Percentiles rank a stretch among this genome's conserved stretches.
Conservation (phyloP, 2,329 filamentous ascomycete genomes). For the Colletotrichum eremochloae region DNA sequence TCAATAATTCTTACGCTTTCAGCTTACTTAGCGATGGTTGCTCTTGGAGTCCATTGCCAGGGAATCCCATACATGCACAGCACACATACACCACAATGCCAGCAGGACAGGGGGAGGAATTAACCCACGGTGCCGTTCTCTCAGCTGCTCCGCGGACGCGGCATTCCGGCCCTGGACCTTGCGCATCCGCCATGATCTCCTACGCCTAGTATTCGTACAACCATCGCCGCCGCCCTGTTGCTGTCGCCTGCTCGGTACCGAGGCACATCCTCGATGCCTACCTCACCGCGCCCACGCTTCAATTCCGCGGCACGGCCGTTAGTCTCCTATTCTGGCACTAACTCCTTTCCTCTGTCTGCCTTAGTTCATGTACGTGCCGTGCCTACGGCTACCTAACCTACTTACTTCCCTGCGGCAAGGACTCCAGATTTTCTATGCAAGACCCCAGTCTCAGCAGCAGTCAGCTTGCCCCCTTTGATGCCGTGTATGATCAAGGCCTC, state of each 20-base stretch:
- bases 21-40: neutral
- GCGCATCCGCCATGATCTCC: conserved; percentile 18
- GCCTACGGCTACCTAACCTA: conserved; percentile 19
- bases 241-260: conserved; percentile 31
- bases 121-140: conserved; percentile 20
- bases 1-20: conserved; percentile 9
- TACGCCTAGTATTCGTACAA: conserved; percentile 1
- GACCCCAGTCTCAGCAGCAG: conserved; percentile 28
- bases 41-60: conserved; percentile 4
- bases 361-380: conserved; percentile 9
- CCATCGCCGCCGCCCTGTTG: neutral
- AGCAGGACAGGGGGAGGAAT: conserved; percentile 4
- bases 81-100: conserved; percentile 9
- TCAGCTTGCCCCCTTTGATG: conserved; percentile 16
- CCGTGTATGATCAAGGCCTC: conserved; percentile 28
- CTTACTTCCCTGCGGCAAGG: conserved; percentile 19
- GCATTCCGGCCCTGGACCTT: conserved; percentile 38
- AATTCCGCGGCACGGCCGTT: conserved; percentile 34
- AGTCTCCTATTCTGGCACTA: conserved; percentile 36
- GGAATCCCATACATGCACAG: conserved; percentile 8
- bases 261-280: conserved; percentile 29
- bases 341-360: conserved; percentile 31
- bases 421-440: conserved; percentile 37
- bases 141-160: conserved; percentile 39
- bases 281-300: conserved; percentile 22